phyloP scores from a whole-genome alignment of 371 early-diverging fungal species.

The Syncephalastrum racemosum region DNA sequence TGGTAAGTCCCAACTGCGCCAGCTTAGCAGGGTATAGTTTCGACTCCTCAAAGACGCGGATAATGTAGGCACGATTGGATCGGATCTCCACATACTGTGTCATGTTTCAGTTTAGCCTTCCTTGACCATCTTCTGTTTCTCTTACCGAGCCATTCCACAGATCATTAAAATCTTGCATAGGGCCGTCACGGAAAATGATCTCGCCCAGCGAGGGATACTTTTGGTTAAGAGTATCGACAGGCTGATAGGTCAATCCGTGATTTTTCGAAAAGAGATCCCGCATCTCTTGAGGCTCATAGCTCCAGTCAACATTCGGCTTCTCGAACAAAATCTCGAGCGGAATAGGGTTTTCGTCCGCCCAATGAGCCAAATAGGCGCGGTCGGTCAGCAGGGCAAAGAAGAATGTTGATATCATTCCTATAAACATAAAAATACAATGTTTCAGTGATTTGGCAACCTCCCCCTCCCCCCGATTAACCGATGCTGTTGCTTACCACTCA shows the following conservation, averaged over 20 bases:
- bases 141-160: slow-evolving; percentile 37
- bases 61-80: slow-evolving; percentile 36
- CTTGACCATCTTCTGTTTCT: neutral
- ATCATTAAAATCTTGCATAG: slow-evolving; percentile 24
- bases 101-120: neutral
- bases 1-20: slow-evolving; percentile 23
- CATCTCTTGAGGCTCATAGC: slow-evolving; percentile 22
- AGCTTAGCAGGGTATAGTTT: slow-evolving; percentile 21
- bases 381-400: slow-evolving; percentile 33
- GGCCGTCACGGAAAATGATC: slow-evolving; percentile 31
- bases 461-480: neutral
- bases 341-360: slow-evolving; percentile 33
- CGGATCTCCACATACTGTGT: slow-evolving; percentile 26
- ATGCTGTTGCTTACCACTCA: slow-evolving; percentile 25
- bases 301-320: slow-evolving; percentile 36
- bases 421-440: neutral
- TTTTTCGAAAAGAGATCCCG: slow-evolving; percentile 17
- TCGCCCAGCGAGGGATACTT: slow-evolving; percentile 22
- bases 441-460: neutral
- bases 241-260: slow-evolving; percentile 14
- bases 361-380: slow-evolving; percentile 34
- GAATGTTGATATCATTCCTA: slow-evolving; percentile 46
- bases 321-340: slow-evolving; percentile 35
- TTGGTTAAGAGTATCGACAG: slow-evolving; percentile 31
- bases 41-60: slow-evolving; percentile 32